Evolutionary conservation across 2,329 filamentous ascomycete species (phyloP).

Genomic region (Penicillium fuscoglaucum): DNA sequence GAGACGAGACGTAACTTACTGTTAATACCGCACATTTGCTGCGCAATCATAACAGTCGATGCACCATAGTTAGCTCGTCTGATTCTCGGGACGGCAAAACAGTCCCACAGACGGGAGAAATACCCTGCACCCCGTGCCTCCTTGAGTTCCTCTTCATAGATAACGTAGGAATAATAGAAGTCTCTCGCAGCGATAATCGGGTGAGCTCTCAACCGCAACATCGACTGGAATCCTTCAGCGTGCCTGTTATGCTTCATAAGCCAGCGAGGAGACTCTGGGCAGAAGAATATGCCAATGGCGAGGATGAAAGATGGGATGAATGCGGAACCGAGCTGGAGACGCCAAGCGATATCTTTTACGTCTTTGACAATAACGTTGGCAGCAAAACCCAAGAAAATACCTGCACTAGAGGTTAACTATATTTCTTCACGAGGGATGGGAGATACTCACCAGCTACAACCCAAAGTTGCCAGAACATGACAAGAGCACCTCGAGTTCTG

Average conservation of each 20-base stretch:
- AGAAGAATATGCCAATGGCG: slow-evolving; percentile 25
- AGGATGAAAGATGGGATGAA: slow-evolving; percentile 65
- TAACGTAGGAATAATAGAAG: slow-evolving; percentile 59
- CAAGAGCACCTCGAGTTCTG: slow-evolving; percentile 55
- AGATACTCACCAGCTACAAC: slow-evolving; percentile 21
- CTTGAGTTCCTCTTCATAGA: slow-evolving; percentile 48
- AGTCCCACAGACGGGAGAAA: slow-evolving; percentile 56
- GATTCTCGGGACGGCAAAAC: slow-evolving; percentile 49
- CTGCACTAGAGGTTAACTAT: slow-evolving; percentile 21
- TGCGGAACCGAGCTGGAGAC: slow-evolving; percentile 63
- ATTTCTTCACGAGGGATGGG: not conserved
- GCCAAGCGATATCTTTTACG: slow-evolving; percentile 61
- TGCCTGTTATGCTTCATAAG: slow-evolving; percentile 25
- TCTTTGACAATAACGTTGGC: slow-evolving; percentile 65
- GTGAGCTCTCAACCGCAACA: slow-evolving; percentile 22
- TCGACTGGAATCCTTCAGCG: slow-evolving; percentile 18
- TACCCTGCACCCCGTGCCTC: slow-evolving; percentile 54
- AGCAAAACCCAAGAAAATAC: slow-evolving; percentile 64
- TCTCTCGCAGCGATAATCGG: slow-evolving; percentile 55
- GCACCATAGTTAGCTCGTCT: slow-evolving; percentile 69
- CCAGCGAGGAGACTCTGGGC: slow-evolving; percentile 32
- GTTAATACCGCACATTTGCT: slow-evolving; percentile 64
- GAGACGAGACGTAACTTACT: slow-evolving; percentile 15
- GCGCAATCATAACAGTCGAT: slow-evolving; percentile 75
- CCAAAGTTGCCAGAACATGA: slow-evolving; percentile 55